Evolutionary conservation across 257 asterid species (phyloP), one percentile per base, ranked within the genome.

Genomic region (Scutellaria minor): DNA sequence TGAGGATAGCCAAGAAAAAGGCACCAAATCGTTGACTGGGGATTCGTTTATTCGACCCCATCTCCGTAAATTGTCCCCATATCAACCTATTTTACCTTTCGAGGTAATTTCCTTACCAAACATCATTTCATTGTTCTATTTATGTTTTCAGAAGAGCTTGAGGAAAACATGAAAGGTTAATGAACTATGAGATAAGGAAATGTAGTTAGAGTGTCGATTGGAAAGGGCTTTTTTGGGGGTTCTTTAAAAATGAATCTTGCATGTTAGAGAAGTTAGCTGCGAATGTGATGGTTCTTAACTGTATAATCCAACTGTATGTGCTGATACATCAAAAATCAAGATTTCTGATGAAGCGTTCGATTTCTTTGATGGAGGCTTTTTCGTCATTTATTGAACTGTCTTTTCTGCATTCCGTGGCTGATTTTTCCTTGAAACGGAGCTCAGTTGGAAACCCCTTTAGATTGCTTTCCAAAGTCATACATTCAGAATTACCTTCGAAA

Each of bases 71-170:
- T 80, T 94, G 82, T 84, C 91, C 15, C 91, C 98, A 5, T 91
- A 91, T 70, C 98, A 94, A 73, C 90, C 98, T 74, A 94, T 91
- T 81, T 87, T 94, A 57, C 98, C 99, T 59, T 94, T 94, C 70
- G 99, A 94, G 96, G 99, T 89, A 66, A 72, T 65, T 73, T 52
- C 39, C 61, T 22, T 18, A 51, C 60, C 39, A 12, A 46, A 50
- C 31, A 6, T 13, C 37, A 4, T 52, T 64, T 11, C 39, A 14
- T 12, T 31, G 22, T 54, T 50, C 6, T 24, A 5, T 40, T 31
- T 62, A 12, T 12, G 41, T 39, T 67, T 18, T 56, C 14, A 46
- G 52, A 31, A 27, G 27, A 53, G 14, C 62, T 8, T 64, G 40
- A 5, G 11, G 41, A 51, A 39, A 70, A 27, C 40, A 8, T 51